phyloP scores from a whole-genome alignment of 148 eudicot genomes.

The Vaccinium macrocarpon region DNA sequence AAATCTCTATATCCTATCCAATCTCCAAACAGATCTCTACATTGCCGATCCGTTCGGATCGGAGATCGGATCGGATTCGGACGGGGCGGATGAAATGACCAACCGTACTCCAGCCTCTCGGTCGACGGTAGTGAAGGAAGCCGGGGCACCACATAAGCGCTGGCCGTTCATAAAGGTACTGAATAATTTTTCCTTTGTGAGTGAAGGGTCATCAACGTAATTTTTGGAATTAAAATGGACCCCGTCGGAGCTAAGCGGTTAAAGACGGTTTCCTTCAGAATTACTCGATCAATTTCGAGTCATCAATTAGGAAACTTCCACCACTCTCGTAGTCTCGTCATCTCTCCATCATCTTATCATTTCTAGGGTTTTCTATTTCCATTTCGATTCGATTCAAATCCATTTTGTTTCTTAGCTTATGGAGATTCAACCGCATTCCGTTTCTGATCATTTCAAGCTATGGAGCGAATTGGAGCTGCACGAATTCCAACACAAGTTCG shows the following conservation, averaged over 20 bases:
- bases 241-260: not conserved
- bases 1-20: too few relatives aligned
- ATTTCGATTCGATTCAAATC: not conserved
- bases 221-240: not conserved
- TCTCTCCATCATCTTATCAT: not conserved
- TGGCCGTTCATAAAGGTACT: too few relatives aligned
- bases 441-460: conserved; percentile 52
- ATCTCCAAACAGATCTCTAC: too few relatives aligned
- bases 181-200: too few relatives aligned
- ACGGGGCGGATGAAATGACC: too few relatives aligned
- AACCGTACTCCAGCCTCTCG: too few relatives aligned
- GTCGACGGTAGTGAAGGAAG: too few relatives aligned
- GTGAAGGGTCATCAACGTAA: not conserved
- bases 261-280: not conserved
- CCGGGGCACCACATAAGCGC: too few relatives aligned
- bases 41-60: too few relatives aligned
- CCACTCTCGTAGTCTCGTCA: not conserved
- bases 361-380: conserved; percentile 4
- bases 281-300: not conserved
- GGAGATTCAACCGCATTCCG: conserved; percentile 26
- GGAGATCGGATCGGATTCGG: too few relatives aligned
- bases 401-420: not conserved
- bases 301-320: not conserved
- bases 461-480: conserved; percentile 55
- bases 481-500: conserved; percentile 64